Evolutionary conservation across 352 stramenopile species (phyloP).

Genomic region (Phytopythium ostracodes): DNA sequence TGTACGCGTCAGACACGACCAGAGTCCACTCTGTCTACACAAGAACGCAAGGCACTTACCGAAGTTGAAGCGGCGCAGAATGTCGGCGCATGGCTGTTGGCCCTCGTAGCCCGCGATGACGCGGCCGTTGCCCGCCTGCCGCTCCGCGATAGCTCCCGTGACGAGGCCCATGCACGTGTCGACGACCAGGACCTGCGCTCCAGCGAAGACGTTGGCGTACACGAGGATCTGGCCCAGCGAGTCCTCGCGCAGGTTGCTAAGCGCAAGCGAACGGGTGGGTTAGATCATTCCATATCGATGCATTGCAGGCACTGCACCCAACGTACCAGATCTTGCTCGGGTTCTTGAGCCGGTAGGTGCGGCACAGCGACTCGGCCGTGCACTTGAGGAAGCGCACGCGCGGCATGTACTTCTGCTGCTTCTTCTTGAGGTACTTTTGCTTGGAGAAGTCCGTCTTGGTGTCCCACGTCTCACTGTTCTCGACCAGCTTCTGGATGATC

Average conservation of each 20-base stretch:
- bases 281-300: neutral
- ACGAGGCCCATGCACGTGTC: constrained; percentile 93
- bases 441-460: constrained; percentile 95
- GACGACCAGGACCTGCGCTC: constrained; percentile 87
- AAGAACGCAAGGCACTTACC: constrained; percentile 26
- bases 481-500: constrained; percentile 92
- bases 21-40: neutral
- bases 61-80: constrained; percentile 85
- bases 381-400: constrained; percentile 82
- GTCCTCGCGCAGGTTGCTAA: constrained; percentile 87
- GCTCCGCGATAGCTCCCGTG: constrained; percentile 85
- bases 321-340: constrained; percentile 82
- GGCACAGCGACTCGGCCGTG: constrained; percentile 87
- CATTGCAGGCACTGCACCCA: neutral
- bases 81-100: constrained; percentile 70
- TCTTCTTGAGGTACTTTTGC: constrained; percentile 96
- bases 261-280: neutral
- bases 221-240: constrained; percentile 91
- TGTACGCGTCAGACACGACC: neutral
- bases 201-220: constrained; percentile 91
- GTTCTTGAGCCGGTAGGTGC: constrained; percentile 89
- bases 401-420: constrained; percentile 92
- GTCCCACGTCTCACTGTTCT: constrained; percentile 94
- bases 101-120: constrained; percentile 74
- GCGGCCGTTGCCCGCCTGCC: constrained; percentile 58